Percentiles rank a stretch among this genome's conserved stretches.
Conservation (phyloP, 768 basidiomycete species). For the Kwoniella pini region DNA sequence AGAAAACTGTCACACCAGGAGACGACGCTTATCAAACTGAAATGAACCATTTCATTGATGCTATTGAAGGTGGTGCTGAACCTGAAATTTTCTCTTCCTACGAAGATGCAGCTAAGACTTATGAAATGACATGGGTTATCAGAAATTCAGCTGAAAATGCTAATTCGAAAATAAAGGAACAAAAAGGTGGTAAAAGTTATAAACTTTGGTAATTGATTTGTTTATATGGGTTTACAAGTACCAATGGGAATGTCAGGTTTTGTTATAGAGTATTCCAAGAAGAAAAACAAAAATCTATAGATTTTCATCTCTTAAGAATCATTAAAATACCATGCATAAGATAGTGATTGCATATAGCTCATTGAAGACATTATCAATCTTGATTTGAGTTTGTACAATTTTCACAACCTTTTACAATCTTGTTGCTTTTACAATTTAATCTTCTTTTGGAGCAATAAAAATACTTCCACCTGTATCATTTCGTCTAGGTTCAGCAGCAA, state of each 20-base stretch:
- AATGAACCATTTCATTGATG: constrained; percentile 80
- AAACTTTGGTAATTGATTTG: neutral
- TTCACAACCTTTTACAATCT: neutral
- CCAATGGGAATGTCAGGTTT: too few relatives aligned
- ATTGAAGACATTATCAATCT: neutral
- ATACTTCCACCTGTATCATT: constrained; percentile 32
- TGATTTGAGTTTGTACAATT: neutral
- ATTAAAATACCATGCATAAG: neutral
- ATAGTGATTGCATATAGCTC: neutral
- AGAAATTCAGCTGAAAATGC: constrained; percentile 55
- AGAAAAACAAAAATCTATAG: neutral
- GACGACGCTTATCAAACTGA: constrained; percentile 68
- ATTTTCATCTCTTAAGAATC: too few relatives aligned
- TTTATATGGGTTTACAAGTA: too few relatives aligned
- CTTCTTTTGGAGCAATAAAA: constrained; percentile 1
- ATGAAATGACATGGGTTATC: constrained; percentile 93
- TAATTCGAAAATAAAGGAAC: neutral
- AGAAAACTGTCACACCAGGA: constrained; percentile 40
- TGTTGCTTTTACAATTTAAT: neutral
- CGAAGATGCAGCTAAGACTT: constrained; percentile 81
- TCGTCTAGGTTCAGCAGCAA: constrained; percentile 31
- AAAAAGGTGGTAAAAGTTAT: neutral
- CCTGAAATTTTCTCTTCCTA: constrained; percentile 77
- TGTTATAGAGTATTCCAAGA: too few relatives aligned
- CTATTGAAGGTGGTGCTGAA: constrained; percentile 64